Evolutionary conservation across 306 rosid species (phyloP).

Genomic region (Vigna reflexopilosa): DNA sequence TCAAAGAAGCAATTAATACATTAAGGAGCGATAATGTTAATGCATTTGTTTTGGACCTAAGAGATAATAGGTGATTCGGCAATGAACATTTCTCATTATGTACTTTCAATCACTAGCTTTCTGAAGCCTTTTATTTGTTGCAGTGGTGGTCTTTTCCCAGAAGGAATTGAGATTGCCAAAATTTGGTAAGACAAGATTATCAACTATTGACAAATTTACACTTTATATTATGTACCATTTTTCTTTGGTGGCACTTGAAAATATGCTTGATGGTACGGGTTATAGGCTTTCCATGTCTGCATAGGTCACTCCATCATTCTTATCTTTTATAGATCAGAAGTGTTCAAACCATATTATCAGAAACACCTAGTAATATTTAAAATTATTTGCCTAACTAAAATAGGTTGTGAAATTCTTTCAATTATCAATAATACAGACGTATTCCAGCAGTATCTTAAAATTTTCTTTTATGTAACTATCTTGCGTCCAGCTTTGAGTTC

Average conservation of each 20-base stretch:
- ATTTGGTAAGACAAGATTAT: slow-evolving; percentile 74
- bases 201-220: slow-evolving; percentile 27
- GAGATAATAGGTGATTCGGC: slow-evolving; percentile 88
- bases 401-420: slow-evolving; percentile 31
- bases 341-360: slow-evolving; percentile 36
- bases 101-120: slow-evolving; percentile 48
- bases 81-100: slow-evolving; percentile 39
- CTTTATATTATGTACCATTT: slow-evolving; percentile 29
- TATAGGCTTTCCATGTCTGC: slow-evolving; percentile 30
- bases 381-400: slow-evolving; percentile 11
- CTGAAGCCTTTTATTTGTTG: slow-evolving; percentile 64
- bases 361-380: slow-evolving; percentile 35
- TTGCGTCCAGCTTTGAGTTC: slow-evolving; percentile 40
- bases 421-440: slow-evolving; percentile 14
- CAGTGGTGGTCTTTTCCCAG: slow-evolving; percentile 99
- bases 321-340: slow-evolving; percentile 14
- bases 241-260: slow-evolving; percentile 17
- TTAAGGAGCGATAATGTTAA: slow-evolving; percentile 75
- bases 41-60: slow-evolving; percentile 96
- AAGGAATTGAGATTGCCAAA: slow-evolving; percentile 97
- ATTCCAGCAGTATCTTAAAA: slow-evolving; percentile 9
- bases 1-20: slow-evolving; percentile 88
- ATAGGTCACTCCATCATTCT: slow-evolving; percentile 4
- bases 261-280: background rate
- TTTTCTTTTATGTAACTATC: background rate